Evolutionary conservation across 441 rosid species (phyloP), one percentile per base, ranked within the genome.

Genomic region (Erysimum cheiri): DNA sequence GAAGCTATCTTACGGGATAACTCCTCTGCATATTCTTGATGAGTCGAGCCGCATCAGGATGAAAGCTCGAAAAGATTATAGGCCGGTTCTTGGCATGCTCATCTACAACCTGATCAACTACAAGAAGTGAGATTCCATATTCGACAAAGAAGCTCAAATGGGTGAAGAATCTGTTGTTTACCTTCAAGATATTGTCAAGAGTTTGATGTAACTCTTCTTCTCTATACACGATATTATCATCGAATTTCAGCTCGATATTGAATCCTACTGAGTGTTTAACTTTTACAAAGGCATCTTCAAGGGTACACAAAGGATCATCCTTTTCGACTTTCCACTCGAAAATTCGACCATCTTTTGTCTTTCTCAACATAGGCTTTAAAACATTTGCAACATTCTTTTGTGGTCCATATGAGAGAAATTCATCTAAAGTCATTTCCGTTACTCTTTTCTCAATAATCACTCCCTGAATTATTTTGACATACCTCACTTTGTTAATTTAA

Each of bases 241-340:
- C 92, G 12, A 87, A 85, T 75, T 87, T 87, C 33, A 87, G 68
- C 77, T 87, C 89, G 31, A 87, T 74, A 68, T 85, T 82, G 66
- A 85, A 84, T 7, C 92, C 82, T 13, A 81, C 0, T 0, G 83
- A 77, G 1, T 6, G 57, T 53, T 85, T 70, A 2, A 85, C 85
- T 15, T 78, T 70, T 60, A 60, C 32, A 50, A 87, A 80, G 8
- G 70, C 85, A 33, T 85, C 87, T 74, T 78, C 71, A 68, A 87
- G 63, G 46, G 81, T 82, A 78, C 88, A 85, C 3, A 84, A 58
- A 69, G 85, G 85, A 77, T 77, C 80, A 70, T 87, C 87, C 19
- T 76, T 55, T 7, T 72, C 82, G 12, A 87, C 83, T 60, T 71
- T 81, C 92, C 92, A 87, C 63, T 82, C 81, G 5, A 78, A 78